These are phyloP conservation scores for Metschnikowia kunwiensis DNA, from an alignment of 805 yeast species.

Conservation along the genomic window DNA sequence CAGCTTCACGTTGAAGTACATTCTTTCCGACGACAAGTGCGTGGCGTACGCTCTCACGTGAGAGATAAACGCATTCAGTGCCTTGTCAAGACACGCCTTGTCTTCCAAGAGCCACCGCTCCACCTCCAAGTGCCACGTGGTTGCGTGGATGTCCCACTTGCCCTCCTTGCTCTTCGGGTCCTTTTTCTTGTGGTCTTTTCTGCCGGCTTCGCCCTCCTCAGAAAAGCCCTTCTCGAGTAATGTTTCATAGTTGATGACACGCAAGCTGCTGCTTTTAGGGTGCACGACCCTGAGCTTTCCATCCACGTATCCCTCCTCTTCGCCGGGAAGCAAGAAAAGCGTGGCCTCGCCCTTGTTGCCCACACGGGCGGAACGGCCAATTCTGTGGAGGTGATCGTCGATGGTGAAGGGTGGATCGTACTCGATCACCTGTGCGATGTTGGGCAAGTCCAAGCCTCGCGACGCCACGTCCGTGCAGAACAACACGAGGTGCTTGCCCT, in stretches of 20 bases:
- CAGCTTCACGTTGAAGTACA: conserved; percentile 72
- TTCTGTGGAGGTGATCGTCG: conserved; percentile 94
- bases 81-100: conserved; percentile 54
- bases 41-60: conserved; percentile 96
- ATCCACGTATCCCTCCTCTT: conserved; percentile 79
- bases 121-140: conserved; percentile 89
- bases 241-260: conserved; percentile 34
- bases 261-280: conserved; percentile 34
- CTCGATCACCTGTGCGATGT: conserved; percentile 81
- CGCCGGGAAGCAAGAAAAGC: conserved; percentile 81
- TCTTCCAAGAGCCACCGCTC: conserved; percentile 87
- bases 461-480: conserved; percentile 98
- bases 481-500: conserved; percentile 55
- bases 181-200: conserved; percentile 28
- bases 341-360: conserved; percentile 79
- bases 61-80: conserved; percentile 79
- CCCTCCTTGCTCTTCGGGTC: conserved; percentile 40
- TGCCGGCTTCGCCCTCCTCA: conserved; percentile 26
- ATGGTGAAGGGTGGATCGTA: conserved; percentile 92
- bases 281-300: conserved; percentile 41
- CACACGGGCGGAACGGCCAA: conserved; percentile 98
- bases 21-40: conserved; percentile 77
- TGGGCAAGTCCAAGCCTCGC: conserved; percentile 91
- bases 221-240: conserved; percentile 36
- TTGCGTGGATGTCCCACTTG: conserved; percentile 91